These are phyloP conservation scores for Coemansia sp. DNA, from an alignment of 192 early-diverging fungal genomes.

Conservation along the genomic window DNA sequence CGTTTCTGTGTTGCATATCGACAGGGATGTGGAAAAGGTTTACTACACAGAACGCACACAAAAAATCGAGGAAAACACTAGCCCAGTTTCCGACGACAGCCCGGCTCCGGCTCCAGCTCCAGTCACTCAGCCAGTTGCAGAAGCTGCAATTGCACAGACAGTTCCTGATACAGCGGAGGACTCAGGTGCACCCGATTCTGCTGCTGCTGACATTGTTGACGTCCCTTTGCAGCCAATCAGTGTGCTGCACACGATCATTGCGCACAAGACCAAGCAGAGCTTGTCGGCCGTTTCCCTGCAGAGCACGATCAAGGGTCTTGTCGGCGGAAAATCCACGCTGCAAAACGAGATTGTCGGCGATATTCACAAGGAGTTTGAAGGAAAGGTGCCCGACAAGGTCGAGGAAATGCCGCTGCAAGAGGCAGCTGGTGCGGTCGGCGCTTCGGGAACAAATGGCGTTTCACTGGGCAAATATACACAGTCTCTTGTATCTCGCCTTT, in stretches of 20 bases:
- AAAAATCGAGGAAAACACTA: not conserved
- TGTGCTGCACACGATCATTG: slow-evolving; percentile 74
- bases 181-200: no score
- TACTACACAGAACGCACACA: slow-evolving; percentile 5
- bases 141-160: no score
- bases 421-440: slow-evolving; percentile 67
- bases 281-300: slow-evolving; percentile 67
- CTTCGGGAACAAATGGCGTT: slow-evolving; percentile 45
- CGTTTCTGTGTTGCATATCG: slow-evolving; percentile 17
- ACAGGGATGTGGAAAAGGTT: slow-evolving; percentile 19
- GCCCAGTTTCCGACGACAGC: not conserved
- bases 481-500: slow-evolving; percentile 74
- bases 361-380: slow-evolving; percentile 89
- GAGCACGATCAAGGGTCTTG: slow-evolving; percentile 79
- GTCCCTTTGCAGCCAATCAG: slow-evolving; percentile 75
- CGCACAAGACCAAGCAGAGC: slow-evolving; percentile 89
- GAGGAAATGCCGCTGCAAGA: slow-evolving; percentile 88
- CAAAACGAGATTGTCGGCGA: slow-evolving; percentile 97
- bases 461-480: slow-evolving; percentile 80
- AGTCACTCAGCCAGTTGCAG: slow-evolving; percentile 35
- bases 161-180: no score
- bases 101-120: slow-evolving; percentile 23
- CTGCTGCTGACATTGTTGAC: slow-evolving; percentile 57
- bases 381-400: slow-evolving; percentile 82
- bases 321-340: slow-evolving; percentile 90